A percentile compares a stretch with the other conserved stretches of the same genome.
These are phyloP conservation scores for Heterobasidion occidentale DNA, from an alignment of 1,284 basidiomycete genomes.

Conservation along the genomic window DNA sequence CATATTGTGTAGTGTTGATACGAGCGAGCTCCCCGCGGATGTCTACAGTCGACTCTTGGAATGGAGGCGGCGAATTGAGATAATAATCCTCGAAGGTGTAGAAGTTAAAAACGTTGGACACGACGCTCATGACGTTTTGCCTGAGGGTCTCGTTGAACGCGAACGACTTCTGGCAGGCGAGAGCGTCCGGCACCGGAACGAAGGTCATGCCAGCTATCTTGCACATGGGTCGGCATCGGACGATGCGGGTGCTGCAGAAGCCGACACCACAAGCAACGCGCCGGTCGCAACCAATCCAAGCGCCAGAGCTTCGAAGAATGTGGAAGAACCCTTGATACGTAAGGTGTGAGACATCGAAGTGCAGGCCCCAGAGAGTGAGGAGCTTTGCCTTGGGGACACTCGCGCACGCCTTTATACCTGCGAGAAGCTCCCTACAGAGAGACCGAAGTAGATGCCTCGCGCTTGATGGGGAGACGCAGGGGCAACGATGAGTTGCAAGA, in stretches of 20 bases:
- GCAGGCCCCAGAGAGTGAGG: background rate
- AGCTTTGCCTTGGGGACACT: background rate
- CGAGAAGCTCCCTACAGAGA: background rate
- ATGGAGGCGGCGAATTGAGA: conserved; percentile 48
- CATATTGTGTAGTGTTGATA: conserved; percentile 40
- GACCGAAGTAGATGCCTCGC: background rate
- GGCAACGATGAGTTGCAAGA: background rate
- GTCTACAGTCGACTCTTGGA: conserved; percentile 52
- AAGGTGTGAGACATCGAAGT: background rate
- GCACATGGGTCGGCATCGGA: conserved; percentile 36
- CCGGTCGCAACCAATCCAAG: background rate
- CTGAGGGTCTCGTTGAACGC: conserved; percentile 57
- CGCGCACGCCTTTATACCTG: background rate
- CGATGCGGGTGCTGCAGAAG: background rate
- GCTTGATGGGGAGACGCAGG: background rate
- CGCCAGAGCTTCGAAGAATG: background rate
- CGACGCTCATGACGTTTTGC: conserved; percentile 47
- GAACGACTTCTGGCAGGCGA: conserved; percentile 52
- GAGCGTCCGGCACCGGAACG: conserved; percentile 42
- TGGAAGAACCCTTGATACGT: background rate
- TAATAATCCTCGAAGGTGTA: conserved; percentile 61
- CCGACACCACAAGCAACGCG: background rate
- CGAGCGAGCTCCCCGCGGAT: conserved; percentile 40
- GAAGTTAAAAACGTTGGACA: conserved; percentile 53
- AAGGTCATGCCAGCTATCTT: conserved; percentile 40